Evolutionary conservation across 495 filamentous ascomycete genomes (phyloP).

Genomic region (Cercophora samala): DNA sequence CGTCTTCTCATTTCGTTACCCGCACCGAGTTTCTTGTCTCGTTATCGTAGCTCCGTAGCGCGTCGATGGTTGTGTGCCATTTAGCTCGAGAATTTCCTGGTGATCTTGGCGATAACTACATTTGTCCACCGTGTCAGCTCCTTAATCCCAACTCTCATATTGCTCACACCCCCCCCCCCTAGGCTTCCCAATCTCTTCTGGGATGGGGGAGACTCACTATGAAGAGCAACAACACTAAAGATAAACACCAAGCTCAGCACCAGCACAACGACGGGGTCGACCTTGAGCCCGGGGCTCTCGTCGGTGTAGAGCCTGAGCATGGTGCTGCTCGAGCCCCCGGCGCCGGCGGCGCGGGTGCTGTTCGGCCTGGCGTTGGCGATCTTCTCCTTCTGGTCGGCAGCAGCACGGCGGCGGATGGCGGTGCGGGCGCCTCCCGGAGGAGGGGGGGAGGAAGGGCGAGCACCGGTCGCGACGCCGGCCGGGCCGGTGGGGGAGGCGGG

Average conservation of each 20-base stretch:
- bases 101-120: conserved; percentile 97
- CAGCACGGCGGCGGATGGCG: conserved; percentile 87
- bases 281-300: conserved; percentile 91
- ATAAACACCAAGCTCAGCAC: conserved; percentile 95
- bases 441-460: conserved; percentile 78
- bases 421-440: conserved; percentile 93
- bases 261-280: conserved; percentile 94
- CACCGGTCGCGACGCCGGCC: conserved; percentile 53
- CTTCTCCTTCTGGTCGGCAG: conserved; percentile 93
- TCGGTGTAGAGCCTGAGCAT: conserved; percentile 99
- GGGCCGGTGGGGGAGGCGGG: conserved; percentile 63
- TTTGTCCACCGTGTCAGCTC: too few species aligned
- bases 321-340: conserved; percentile 92
- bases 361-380: conserved; percentile 84
- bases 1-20: too few species aligned
- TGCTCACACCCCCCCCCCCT: too few species aligned
- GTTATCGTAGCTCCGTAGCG: neutral
- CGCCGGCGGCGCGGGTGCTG: conserved; percentile 88
- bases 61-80: conserved; percentile 6
- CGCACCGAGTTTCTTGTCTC: neutral
- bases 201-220: conserved; percentile 70
- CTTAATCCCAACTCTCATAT: too few species aligned
- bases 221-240: conserved; percentile 94
- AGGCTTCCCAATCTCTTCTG: too few species aligned
- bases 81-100: conserved; percentile 80